A percentile compares a stretch with the other conserved stretches of the same genome.
Evolutionary conservation across 768 basidiomycete genomes (phyloP).

Genomic region (Asterophora lycoperdoides): DNA sequence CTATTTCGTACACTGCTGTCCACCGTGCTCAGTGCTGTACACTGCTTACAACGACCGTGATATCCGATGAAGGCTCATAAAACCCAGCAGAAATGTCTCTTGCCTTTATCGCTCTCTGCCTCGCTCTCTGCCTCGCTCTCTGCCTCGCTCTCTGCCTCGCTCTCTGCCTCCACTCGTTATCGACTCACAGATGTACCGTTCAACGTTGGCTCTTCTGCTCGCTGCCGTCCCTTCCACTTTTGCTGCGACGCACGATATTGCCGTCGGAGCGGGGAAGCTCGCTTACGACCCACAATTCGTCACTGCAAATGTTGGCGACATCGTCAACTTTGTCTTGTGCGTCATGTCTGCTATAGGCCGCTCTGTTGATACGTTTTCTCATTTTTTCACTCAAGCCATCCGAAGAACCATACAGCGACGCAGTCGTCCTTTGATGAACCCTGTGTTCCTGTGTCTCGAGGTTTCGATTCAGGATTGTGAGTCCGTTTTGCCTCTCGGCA

Average conservation of each 20-base stretch:
- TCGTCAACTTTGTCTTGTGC: constrained; percentile 45
- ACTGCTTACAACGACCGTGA: too few species aligned
- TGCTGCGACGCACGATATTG: constrained; percentile 27
- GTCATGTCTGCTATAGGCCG: constrained; percentile 24
- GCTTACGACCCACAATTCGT: constrained; percentile 32
- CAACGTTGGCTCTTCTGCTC: constrained; percentile 16
- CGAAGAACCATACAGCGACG: constrained; percentile 47
- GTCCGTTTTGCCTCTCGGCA: constrained; percentile 10
- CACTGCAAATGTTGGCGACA: constrained; percentile 41
- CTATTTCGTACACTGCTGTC: too few species aligned
- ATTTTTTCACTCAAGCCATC: constrained; percentile 26
- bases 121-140: too few species aligned
- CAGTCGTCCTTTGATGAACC: constrained; percentile 43
- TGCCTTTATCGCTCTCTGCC: background rate
- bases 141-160: too few species aligned
- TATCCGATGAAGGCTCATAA: too few species aligned
- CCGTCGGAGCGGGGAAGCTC: constrained; percentile 31
- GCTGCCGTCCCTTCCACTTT: constrained; percentile 26
- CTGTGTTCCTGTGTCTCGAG: constrained; percentile 25
- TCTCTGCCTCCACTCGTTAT: too few species aligned
- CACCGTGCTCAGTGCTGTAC: too few species aligned
- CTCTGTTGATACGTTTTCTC: background rate
- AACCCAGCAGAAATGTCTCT: background rate
- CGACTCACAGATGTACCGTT: background rate
- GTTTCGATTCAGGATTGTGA: constrained; percentile 36